phyloP scores from a whole-genome alignment of 1,139 yeast genomes.

The Yamadazyma atlantica region DNA sequence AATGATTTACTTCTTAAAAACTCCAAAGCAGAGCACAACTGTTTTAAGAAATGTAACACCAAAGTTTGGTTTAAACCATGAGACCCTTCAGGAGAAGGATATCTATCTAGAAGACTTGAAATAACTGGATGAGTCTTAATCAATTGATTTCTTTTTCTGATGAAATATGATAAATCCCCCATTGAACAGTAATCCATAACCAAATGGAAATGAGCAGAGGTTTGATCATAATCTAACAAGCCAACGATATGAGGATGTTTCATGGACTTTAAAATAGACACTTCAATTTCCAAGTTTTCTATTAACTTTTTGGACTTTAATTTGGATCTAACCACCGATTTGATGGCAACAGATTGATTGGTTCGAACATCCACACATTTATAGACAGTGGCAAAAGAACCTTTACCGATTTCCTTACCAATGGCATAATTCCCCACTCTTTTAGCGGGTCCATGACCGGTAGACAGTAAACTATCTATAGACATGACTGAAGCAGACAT shows the following conservation, averaged over 20 bases:
- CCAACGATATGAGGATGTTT: conserved; percentile 93
- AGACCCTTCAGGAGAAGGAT: conserved; percentile 77
- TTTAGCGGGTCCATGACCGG: conserved; percentile 1
- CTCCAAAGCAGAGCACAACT: conserved; percentile 77
- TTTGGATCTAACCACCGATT: conserved; percentile 80
- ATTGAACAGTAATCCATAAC: conserved; percentile 97
- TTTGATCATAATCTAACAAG: conserved; percentile 76
- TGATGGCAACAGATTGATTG: conserved; percentile 74
- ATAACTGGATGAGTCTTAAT: conserved; percentile 77
- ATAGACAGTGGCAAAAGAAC: conserved; percentile 51
- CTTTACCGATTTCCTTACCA: conserved; percentile 51
- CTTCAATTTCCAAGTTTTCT: conserved; percentile 90
- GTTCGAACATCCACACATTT: conserved; percentile 45
- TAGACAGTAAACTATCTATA: conserved; percentile 4
- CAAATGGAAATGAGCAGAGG: conserved; percentile 77
- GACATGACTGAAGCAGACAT: conserved; percentile 10
- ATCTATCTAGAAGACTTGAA: conserved; percentile 70
- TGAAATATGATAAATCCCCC: conserved; percentile 89
- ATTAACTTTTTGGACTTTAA: conserved; percentile 81
- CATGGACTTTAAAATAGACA: conserved; percentile 78
- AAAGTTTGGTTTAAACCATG: conserved; percentile 79
- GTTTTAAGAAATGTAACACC: conserved; percentile 83
- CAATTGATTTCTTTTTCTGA: conserved; percentile 71
- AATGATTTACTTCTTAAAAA: conserved; percentile 80
- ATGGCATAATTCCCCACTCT: conserved; percentile 35